These are phyloP conservation scores for Boletus sp. DNA, from an alignment of 768 basidiomycete genomes.

Conservation along the genomic window DNA sequence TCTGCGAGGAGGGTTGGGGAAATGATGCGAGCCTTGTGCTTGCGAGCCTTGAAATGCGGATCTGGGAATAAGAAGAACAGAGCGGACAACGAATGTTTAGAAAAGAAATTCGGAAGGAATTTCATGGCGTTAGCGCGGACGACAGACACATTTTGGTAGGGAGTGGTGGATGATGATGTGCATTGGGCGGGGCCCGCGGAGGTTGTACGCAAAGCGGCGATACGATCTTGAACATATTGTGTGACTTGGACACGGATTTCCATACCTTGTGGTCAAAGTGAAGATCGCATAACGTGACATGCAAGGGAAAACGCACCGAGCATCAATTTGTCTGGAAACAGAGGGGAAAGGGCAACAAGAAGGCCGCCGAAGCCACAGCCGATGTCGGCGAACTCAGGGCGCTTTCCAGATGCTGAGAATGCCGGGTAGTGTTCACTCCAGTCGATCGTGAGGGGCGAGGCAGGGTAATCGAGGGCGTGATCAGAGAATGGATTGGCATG, in stretches of 20 bases:
- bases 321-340: slow-evolving; percentile 91
- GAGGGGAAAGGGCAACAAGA: slow-evolving; percentile 81
- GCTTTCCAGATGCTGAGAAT: slow-evolving; percentile 53
- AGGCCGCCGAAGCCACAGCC: slow-evolving; percentile 98
- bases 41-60: slow-evolving; percentile 96
- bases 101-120: slow-evolving; percentile 95
- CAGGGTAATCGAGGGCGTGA: slow-evolving; percentile 85
- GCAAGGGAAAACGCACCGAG: slow-evolving; percentile 61
- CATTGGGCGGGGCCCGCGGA: slow-evolving; percentile 26
- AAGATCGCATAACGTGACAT: not conserved
- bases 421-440: slow-evolving; percentile 85
- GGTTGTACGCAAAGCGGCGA: slow-evolving; percentile 83
- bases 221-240: slow-evolving; percentile 93
- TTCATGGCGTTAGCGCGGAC: slow-evolving; percentile 99
- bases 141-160: slow-evolving; percentile 87
- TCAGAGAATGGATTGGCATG: slow-evolving; percentile 88
- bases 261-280: slow-evolving; percentile 51
- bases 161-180: slow-evolving; percentile 29
- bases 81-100: slow-evolving; percentile 84
- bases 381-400: slow-evolving; percentile 93
- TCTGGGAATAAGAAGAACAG: slow-evolving; percentile 99
- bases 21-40: slow-evolving; percentile 99
- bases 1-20: slow-evolving; percentile 97
- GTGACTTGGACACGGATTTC: slow-evolving; percentile 97
- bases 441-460: slow-evolving; percentile 71